phyloP scores from a whole-genome alignment of 1,139 yeast species.

The Kurtzmaniella natalensis region DNA sequence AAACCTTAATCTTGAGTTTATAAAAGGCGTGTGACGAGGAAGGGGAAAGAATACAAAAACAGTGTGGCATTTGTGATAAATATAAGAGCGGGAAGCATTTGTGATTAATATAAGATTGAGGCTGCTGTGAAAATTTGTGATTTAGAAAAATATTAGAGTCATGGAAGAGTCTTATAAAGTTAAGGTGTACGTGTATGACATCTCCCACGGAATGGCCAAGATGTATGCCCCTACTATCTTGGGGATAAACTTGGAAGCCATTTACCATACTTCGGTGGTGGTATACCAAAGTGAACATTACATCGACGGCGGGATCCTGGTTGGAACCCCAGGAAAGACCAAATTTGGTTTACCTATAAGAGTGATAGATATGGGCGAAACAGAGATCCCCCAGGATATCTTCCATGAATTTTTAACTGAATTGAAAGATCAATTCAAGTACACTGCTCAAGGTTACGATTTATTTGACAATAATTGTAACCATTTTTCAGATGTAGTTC shows the following conservation, averaged over 20 bases:
- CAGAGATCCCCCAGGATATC: conserved; percentile 48
- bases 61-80: no score
- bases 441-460: conserved; percentile 48
- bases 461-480: conserved; percentile 66
- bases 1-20: no score
- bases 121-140: no score
- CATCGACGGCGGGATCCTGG: conserved; percentile 58
- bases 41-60: no score
- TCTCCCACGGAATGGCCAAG: conserved; percentile 47
- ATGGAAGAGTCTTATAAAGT: conserved; percentile 25
- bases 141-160: no score
- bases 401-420: conserved; percentile 52
- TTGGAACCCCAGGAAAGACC: conserved; percentile 45
- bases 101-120: no score
- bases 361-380: conserved; percentile 51
- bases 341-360: conserved; percentile 58
- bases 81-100: no score
- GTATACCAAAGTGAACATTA: conserved; percentile 52
- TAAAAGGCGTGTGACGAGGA: no score
- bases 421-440: conserved; percentile 38
- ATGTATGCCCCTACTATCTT: conserved; percentile 40
- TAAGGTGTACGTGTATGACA: conserved; percentile 61
- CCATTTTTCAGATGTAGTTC: conserved; percentile 56
- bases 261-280: conserved; percentile 66
- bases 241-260: conserved; percentile 52